Evolutionary conservation across 2,329 filamentous ascomycete genomes (phyloP).

Genomic region (Aspergillus proliferans): DNA sequence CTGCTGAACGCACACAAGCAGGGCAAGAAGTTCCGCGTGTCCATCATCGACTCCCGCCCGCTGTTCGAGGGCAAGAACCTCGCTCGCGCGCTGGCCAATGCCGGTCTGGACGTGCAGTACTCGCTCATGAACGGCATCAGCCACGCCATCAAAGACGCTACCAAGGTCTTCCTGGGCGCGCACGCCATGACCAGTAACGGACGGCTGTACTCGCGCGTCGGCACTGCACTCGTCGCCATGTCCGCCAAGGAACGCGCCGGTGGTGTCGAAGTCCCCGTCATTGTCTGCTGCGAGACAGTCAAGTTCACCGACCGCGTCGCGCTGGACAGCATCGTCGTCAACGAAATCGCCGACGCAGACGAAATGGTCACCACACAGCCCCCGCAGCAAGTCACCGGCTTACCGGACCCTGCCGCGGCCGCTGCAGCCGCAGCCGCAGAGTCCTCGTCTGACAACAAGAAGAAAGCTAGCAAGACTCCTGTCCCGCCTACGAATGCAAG

Average conservation of each 20-base stretch:
- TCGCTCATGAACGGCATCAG: conserved; percentile 71
- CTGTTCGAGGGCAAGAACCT: conserved; percentile 65
- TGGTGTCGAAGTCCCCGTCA: conserved; percentile 65
- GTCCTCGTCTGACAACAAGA: conserved; percentile 25
- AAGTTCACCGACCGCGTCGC: conserved; percentile 90
- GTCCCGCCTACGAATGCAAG: conserved; percentile 11
- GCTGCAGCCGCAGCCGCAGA: conserved; percentile 7
- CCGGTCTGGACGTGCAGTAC: conserved; percentile 74
- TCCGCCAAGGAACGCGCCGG: conserved; percentile 59
- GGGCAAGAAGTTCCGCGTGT: conserved; percentile 74
- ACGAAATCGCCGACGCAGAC: conserved; percentile 78
- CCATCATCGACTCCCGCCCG: conserved; percentile 72
- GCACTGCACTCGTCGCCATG: conserved; percentile 81
- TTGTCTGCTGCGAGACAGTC: conserved; percentile 87
- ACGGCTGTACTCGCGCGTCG: conserved; percentile 77
- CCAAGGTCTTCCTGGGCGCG: conserved; percentile 74
- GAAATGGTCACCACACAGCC: conserved; percentile 45
- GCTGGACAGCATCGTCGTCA: conserved; percentile 86
- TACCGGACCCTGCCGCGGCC: conserved; percentile 21
- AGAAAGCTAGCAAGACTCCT: conserved; percentile 14
- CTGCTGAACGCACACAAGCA: conserved; percentile 64
- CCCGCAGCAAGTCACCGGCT: conserved; percentile 27
- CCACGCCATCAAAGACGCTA: conserved; percentile 64
- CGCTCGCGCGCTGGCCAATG: conserved; percentile 62
- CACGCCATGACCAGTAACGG: conserved; percentile 97